Conservation (phyloP, 352 stramenopile species). For the Phytophthora ramorum region DNA sequence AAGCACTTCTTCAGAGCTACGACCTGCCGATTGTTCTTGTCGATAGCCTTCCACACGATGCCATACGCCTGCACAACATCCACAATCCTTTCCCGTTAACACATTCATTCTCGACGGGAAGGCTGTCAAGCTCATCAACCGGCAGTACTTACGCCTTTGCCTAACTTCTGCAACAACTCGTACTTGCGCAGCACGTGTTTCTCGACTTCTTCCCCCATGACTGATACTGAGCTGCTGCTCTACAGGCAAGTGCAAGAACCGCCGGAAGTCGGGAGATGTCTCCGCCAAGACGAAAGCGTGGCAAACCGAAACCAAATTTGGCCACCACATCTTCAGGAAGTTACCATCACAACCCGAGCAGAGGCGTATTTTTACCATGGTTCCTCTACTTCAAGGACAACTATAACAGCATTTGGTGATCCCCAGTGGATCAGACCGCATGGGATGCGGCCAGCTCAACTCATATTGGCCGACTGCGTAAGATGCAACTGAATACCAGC, state of each 20-base stretch:
- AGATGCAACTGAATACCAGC: constrained; percentile 16
- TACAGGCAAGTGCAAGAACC: constrained; percentile 6
- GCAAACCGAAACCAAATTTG: constrained; percentile 38
- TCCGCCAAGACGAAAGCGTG: too few relatives aligned
- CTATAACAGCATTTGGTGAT: constrained; percentile 1
- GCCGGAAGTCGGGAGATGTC: constrained; percentile 20
- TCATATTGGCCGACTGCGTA: neutral
- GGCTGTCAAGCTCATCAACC: neutral
- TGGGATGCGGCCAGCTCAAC: constrained; percentile 5
- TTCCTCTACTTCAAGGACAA: constrained; percentile 25
- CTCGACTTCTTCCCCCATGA: constrained; percentile 94
- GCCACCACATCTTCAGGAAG: constrained; percentile 2
- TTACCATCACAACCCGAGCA: constrained; percentile 8
- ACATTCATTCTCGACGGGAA: constrained; percentile 4
- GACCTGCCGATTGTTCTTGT: constrained; percentile 91
- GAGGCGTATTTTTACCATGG: constrained; percentile 30
- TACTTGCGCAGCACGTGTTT: constrained; percentile 94
- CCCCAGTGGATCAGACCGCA: constrained; percentile 17
- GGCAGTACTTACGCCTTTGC: constrained; percentile 85
- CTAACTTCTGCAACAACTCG: constrained; percentile 93
- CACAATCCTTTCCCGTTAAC: constrained; percentile 7
- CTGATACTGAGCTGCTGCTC: constrained; percentile 2
- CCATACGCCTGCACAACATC: constrained; percentile 85
- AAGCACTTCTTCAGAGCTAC: constrained; percentile 98
- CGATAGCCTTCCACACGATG: constrained; percentile 97